Percentiles rank a stretch among this genome's conserved stretches.
These are phyloP conservation scores for Tylopilus vinaceipallidus DNA, from an alignment of 768 basidiomycete species.

Conservation along the genomic window DNA sequence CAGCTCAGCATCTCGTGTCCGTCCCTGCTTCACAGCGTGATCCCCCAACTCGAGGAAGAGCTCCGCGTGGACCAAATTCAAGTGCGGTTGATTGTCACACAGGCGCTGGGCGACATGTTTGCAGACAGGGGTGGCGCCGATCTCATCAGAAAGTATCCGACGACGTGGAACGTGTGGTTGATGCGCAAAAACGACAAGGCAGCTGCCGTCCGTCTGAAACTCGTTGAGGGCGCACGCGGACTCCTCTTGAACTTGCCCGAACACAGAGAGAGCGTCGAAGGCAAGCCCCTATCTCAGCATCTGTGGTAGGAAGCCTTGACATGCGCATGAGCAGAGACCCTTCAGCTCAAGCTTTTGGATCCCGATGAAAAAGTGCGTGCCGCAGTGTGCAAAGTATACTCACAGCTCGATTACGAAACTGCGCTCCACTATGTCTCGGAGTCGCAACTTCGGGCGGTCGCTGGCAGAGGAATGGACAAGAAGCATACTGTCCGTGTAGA, in stretches of 20 bases:
- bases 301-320: conserved; percentile 1
- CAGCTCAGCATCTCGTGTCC: conserved; percentile 80
- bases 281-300: conserved; percentile 39
- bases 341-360: conserved; percentile 70
- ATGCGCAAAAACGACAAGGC: conserved; percentile 75
- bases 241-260: conserved; percentile 68
- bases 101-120: conserved; percentile 89
- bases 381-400: conserved; percentile 78
- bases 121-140: conserved; percentile 72
- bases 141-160: conserved; percentile 74
- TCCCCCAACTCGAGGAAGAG: conserved; percentile 92
- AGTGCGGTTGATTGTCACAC: conserved; percentile 78
- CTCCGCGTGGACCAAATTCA: conserved; percentile 71
- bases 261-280: conserved; percentile 66
- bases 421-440: conserved; percentile 77
- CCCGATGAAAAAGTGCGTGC: conserved; percentile 91
- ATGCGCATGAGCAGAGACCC: conserved; percentile 42
- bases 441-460: conserved; percentile 58
- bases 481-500: conserved; percentile 73
- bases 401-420: conserved; percentile 87
- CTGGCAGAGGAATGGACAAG: conserved; percentile 77
- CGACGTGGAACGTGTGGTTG: conserved; percentile 85
- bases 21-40: conserved; percentile 79
- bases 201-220: conserved; percentile 66
- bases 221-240: conserved; percentile 67